phyloP scores from a whole-genome alignment of 2,329 filamentous ascomycete genomes.

The Fusarium subglutinans region DNA sequence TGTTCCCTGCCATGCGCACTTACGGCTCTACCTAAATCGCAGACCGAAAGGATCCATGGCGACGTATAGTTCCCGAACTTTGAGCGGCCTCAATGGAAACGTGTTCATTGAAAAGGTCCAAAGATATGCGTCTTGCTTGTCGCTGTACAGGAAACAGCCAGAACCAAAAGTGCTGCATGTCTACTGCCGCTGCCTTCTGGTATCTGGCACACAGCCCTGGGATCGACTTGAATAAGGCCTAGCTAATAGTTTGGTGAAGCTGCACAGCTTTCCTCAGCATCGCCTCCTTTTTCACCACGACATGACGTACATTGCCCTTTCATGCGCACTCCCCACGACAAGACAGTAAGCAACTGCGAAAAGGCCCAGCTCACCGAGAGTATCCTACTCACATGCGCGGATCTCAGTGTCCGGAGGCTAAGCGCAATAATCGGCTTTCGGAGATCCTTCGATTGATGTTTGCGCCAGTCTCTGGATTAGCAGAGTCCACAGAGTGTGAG shows the following conservation, averaged over 20 bases:
- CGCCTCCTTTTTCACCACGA: neutral
- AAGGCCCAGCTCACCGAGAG: neutral
- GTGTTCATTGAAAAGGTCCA: neutral
- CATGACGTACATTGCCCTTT: neutral
- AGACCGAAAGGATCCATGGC: neutral
- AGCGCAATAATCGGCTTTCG: neutral
- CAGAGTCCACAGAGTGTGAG: neutral
- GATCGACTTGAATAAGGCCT: neutral
- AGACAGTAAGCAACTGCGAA: neutral
- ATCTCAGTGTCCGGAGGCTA: neutral
- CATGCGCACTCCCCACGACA: neutral
- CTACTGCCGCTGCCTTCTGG: neutral
- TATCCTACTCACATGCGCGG: neutral
- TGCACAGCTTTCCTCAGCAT: neutral
- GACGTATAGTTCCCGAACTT: neutral
- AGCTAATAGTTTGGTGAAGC: neutral
- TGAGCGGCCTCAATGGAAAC: neutral
- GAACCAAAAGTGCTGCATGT: neutral
- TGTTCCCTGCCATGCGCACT: neutral
- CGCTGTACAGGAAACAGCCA: neutral
- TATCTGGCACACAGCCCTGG: neutral
- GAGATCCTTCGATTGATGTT: neutral
- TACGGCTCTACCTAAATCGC: neutral
- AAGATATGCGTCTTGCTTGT: neutral
- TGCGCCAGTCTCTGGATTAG: neutral